Percentiles rank a stretch among this genome's conserved stretches.
phyloP scores from a whole-genome alignment of 148 eudicot species.

The Chenopodium berlandieri region DNA sequence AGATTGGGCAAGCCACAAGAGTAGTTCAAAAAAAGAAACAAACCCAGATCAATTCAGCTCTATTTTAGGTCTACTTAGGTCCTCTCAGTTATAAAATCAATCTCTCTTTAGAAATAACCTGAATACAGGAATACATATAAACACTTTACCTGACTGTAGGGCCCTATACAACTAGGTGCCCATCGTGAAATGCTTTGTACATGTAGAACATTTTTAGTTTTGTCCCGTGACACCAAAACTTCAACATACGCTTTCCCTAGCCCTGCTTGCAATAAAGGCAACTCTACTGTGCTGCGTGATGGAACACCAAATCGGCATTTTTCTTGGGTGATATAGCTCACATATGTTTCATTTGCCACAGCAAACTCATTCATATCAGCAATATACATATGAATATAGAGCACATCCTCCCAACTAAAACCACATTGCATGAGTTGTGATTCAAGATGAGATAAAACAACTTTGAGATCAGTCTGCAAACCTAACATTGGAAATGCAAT shows the following conservation, averaged over 20 bases:
- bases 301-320: conserved; percentile 93
- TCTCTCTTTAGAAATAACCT: background rate
- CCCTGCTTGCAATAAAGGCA: conserved; percentile 73
- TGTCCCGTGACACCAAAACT: conserved; percentile 72
- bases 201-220: conserved; percentile 79
- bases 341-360: conserved; percentile 81
- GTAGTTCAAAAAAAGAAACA: background rate
- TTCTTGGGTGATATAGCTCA: conserved; percentile 81
- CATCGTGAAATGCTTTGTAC: conserved; percentile 97
- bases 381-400: conserved; percentile 82
- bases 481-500: conserved; percentile 37
- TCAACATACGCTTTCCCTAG: conserved; percentile 79
- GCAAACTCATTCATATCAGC: conserved; percentile 80
- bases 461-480: conserved; percentile 64
- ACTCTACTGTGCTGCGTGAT: conserved; percentile 89
- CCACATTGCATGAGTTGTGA: conserved; percentile 50
- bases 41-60: background rate
- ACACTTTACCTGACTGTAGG: conserved; percentile 82
- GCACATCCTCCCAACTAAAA: conserved; percentile 74
- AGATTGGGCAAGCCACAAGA: background rate
- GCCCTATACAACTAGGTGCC: conserved; percentile 99
- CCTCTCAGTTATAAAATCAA: background rate
- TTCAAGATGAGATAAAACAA: conserved; percentile 60
- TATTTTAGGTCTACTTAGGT: background rate
- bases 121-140: background rate